Base-by-base conservation (phyloP, 805 yeast species). In the Yamadazyma phyllophila region DNA sequence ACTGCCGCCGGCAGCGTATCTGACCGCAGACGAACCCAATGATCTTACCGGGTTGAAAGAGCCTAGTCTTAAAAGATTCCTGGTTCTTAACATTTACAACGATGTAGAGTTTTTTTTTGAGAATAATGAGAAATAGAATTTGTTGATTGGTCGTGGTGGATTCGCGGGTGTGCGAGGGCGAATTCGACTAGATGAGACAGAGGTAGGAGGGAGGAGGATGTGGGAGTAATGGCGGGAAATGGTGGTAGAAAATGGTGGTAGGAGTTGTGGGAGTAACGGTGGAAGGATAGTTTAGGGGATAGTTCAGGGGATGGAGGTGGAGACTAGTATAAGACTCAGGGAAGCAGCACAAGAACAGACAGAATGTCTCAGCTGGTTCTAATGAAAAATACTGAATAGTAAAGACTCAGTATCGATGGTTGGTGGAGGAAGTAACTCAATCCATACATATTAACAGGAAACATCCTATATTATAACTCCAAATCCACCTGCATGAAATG, bases 31-130 rank as follows among this genome's bases (percentile, higher is more conserved):
- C 6, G 24, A 20, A 4, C 24, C 24, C 17, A 45, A 34, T 7
- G 37, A 12, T 40, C 46, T 45, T 8, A 26, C 35, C 4, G 45
- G 35, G 20, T 43, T 44, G 13, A 40, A 29, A 26, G 47, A 40
- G 31, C 49, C 39, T 13, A 45, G 35, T 39, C 36, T 49, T 16
- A 45, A 43, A 13, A 39, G 29, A 29, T 35, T 44, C 35, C 39
- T 45, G 42, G 52, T 45, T 44, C 50, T 49, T 39, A 46, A 49
- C 52, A 49, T 49, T 37, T 36, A 36, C 15, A n/a, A 36, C 24
- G 39, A 11, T 37, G 24, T 16, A 37, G 38, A 17, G 29, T 45
- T 29, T 36, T 34, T 34, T 27, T 11, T 17, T 40, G 44, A 39
- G 48, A 45, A 45, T 41, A 45, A 45, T 45, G 17, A 24, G 26